Conservation (phyloP, 805 yeast species). For the Myxozyma neotropica region DNA sequence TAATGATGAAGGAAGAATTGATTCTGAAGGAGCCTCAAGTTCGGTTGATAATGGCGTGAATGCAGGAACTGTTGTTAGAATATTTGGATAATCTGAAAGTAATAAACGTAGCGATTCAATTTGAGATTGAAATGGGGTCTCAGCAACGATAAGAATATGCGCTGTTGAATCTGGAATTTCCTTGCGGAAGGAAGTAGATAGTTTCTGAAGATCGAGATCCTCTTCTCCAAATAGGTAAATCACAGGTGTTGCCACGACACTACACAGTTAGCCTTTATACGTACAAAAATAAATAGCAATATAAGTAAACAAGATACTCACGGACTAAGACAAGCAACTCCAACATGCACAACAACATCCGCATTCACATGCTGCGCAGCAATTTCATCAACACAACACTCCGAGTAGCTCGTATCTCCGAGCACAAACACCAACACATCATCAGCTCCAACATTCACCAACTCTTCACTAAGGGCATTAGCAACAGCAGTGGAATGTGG, state of each 20-base stretch:
- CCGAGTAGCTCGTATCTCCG: slow-evolving; percentile 93
- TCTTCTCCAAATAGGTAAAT: slow-evolving; percentile 80
- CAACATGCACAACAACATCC: slow-evolving; percentile 87
- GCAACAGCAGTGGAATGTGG: slow-evolving; percentile 76
- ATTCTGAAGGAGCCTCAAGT: slow-evolving; percentile 10
- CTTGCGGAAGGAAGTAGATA: slow-evolving; percentile 48
- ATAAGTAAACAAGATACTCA: not conserved
- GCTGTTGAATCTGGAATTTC: slow-evolving; percentile 48
- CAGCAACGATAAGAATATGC: slow-evolving; percentile 45
- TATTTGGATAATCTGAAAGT: slow-evolving; percentile 15
- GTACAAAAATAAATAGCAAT: not conserved
- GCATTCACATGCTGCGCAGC: slow-evolving; percentile 92
- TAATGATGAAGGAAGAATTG: slow-evolving; percentile 12
- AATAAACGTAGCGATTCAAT: slow-evolving; percentile 14
- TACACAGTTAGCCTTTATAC: not conserved
- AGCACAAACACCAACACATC: slow-evolving; percentile 63
- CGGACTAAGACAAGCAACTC: slow-evolving; percentile 89
- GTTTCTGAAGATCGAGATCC: slow-evolving; percentile 48
- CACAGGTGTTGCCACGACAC: slow-evolving; percentile 67
- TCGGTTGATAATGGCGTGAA: slow-evolving; percentile 1
- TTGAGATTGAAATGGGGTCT: slow-evolving; percentile 31
- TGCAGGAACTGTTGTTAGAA: slow-evolving; percentile 28
- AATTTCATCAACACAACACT: slow-evolving; percentile 95
- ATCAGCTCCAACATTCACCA: slow-evolving; percentile 4
- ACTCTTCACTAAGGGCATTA: slow-evolving; percentile 43